Conservation (phyloP, 2,329 filamentous ascomycete genomes). For the Trichoderma sp. region DNA sequence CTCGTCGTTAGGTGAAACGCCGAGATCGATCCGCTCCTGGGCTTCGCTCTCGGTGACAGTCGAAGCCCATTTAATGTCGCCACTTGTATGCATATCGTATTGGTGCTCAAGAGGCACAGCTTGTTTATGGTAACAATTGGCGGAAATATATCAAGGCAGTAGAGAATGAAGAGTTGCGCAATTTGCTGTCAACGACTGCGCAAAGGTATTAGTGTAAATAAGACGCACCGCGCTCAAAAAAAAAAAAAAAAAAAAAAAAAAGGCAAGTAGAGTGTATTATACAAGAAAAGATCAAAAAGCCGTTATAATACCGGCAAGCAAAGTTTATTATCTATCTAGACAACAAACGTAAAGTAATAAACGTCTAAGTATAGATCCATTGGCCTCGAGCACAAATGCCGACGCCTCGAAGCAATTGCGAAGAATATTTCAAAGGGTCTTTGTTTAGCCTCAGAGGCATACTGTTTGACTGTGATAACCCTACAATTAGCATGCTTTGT, state of each 20-base stretch:
- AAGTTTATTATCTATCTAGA: not conserved
- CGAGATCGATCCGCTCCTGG: conserved; percentile 28
- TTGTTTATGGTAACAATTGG: not conserved
- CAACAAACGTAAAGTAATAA: not conserved
- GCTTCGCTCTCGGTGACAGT: not conserved
- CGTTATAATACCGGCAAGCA: not conserved
- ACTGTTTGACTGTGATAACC: not conserved
- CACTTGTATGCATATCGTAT: not conserved
- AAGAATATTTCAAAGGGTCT: conserved; percentile 12
- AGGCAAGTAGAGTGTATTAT: not conserved
- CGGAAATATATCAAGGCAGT: not conserved
- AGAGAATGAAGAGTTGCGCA: not conserved
- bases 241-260: not conserved
- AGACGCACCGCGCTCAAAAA: not conserved
- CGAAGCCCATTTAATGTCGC: not conserved
- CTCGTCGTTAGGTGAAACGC: conserved; percentile 31
- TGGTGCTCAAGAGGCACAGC: not conserved
- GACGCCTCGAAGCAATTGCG: not conserved
- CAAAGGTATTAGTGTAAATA: not conserved
- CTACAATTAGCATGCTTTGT: not conserved
- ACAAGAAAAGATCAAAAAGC: too few relatives aligned
- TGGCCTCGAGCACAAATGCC: not conserved
- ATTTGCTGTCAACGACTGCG: not conserved
- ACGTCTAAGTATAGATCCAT: not conserved
- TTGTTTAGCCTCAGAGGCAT: conserved; percentile 1